Percentiles rank a stretch among this genome's conserved stretches.
Conservation (phyloP, 768 basidiomycete species). For the Fistulinella prunicolor region DNA sequence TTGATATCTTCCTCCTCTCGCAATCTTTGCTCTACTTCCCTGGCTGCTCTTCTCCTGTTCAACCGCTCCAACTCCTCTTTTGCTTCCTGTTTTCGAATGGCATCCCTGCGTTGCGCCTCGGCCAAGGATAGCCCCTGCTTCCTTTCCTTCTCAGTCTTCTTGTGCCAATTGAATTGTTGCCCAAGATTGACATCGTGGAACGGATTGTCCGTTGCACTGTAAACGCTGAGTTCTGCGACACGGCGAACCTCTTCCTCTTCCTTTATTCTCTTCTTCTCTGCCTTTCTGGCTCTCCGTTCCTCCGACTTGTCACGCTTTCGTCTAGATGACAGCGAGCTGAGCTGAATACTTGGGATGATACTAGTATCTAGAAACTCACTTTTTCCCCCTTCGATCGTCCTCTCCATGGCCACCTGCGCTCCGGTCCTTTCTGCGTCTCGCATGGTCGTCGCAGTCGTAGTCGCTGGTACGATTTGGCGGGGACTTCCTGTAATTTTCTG, state of each 20-base stretch:
- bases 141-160: slow-evolving; percentile 95
- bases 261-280: slow-evolving; percentile 77
- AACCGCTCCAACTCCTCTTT: slow-evolving; percentile 93
- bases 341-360: neutral
- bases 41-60: slow-evolving; percentile 85
- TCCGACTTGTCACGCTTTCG: slow-evolving; percentile 86
- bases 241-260: slow-evolving; percentile 91
- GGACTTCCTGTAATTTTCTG: slow-evolving; percentile 30
- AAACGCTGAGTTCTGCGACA: slow-evolving; percentile 92
- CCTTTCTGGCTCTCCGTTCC: slow-evolving; percentile 79
- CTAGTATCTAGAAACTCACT: slow-evolving; percentile 35
- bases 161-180: slow-evolving; percentile 98
- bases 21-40: slow-evolving; percentile 84
- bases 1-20: slow-evolving; percentile 91
- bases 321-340: slow-evolving; percentile 38
- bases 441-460: slow-evolving; percentile 22
- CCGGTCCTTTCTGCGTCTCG: slow-evolving; percentile 28
- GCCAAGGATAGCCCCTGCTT: slow-evolving; percentile 78
- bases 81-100: slow-evolving; percentile 79
- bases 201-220: slow-evolving; percentile 95
- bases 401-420: slow-evolving; percentile 20
- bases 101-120: slow-evolving; percentile 79
- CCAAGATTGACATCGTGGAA: slow-evolving; percentile 97
- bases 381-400: slow-evolving; percentile 42
- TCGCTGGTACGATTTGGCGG: slow-evolving; percentile 32